Percentiles rank a stretch among this genome's conserved stretches.
These are phyloP conservation scores for Sarocladium strictum DNA, from an alignment of 2,329 filamentous ascomycete species.

Conservation along the genomic window DNA sequence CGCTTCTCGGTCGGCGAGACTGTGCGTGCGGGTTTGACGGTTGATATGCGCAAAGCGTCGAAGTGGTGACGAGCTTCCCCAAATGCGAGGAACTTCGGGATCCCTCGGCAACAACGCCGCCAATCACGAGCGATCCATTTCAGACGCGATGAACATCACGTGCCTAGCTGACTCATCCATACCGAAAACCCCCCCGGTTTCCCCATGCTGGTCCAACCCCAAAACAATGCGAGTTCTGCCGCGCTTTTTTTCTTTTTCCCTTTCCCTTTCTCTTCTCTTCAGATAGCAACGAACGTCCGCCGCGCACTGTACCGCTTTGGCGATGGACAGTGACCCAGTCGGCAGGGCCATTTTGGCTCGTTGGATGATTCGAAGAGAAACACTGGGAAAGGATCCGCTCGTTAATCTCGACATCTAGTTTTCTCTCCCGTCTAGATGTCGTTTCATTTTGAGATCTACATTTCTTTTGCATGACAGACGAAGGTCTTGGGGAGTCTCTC, in stretches of 20 bases:
- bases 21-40: neutral
- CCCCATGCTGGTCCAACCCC: slow-evolving; percentile 11
- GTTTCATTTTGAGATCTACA: slow-evolving; percentile 58
- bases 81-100: slow-evolving; percentile 10
- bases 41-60: neutral
- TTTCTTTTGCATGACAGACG: slow-evolving; percentile 21
- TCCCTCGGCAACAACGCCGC: slow-evolving; percentile 14
- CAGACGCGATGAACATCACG: slow-evolving; percentile 21
- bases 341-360: slow-evolving; percentile 29
- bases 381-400: slow-evolving; percentile 38
- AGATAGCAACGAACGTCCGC: slow-evolving; percentile 48
- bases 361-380: slow-evolving; percentile 39
- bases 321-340: slow-evolving; percentile 21
- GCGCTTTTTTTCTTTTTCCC: slow-evolving; percentile 21
- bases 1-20: neutral
- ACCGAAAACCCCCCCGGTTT: neutral
- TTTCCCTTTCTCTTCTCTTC: slow-evolving; percentile 26
- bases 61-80: slow-evolving; percentile 6
- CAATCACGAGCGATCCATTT: slow-evolving; percentile 34
- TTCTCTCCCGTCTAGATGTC: slow-evolving; percentile 38
- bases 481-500: too few species aligned
- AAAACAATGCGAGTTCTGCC: slow-evolving; percentile 11
- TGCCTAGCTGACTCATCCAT: slow-evolving; percentile 14
- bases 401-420: slow-evolving; percentile 51
- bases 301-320: slow-evolving; percentile 21